These are phyloP conservation scores for Pyrus communis DNA, from an alignment of 306 rosid genomes.

Conservation along the genomic window DNA sequence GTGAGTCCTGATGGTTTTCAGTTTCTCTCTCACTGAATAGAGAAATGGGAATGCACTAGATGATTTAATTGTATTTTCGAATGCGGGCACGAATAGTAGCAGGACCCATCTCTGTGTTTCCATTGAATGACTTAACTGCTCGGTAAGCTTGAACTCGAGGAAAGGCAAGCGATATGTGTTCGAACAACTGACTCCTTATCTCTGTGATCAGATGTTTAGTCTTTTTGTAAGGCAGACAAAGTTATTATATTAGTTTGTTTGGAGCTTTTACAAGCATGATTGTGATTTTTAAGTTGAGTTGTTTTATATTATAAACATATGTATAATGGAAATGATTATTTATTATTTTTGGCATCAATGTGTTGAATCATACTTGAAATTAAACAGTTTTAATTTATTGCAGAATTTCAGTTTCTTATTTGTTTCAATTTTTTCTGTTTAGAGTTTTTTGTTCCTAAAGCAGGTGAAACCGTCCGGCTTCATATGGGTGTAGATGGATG, in stretches of 20 bases:
- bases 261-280: neutral
- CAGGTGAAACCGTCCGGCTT: conserved; percentile 11
- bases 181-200: neutral
- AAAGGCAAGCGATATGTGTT: neutral
- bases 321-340: neutral
- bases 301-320: neutral
- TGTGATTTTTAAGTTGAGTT: neutral
- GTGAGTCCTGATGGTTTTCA: neutral
- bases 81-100: neutral
- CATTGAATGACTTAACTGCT: neutral
- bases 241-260: neutral
- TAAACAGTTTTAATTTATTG: neutral
- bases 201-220: neutral
- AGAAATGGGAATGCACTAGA: neutral
- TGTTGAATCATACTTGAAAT: neutral
- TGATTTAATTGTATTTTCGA: neutral
- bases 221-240: neutral
- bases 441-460: conserved; percentile 4
- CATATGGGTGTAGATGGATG: conserved; percentile 16
- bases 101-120: neutral
- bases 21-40: neutral
- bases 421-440: conserved; percentile 1
- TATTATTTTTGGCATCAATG: neutral
- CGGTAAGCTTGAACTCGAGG: neutral
- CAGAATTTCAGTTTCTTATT: neutral